Conservation (phyloP, 2,329 filamentous ascomycete species). For the Huntiella moniliformis region DNA sequence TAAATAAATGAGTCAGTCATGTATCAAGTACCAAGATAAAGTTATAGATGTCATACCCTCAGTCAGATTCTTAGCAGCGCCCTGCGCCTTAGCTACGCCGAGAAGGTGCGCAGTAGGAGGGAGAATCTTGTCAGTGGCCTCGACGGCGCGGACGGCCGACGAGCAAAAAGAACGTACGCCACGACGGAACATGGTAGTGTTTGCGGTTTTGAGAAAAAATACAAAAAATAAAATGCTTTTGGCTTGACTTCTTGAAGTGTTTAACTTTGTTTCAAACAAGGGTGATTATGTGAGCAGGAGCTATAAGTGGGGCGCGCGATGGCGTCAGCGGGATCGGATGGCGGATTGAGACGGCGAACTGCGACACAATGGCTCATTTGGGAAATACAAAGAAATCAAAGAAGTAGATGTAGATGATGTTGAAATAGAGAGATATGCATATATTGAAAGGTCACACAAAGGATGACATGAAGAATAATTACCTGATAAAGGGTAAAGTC, state of each 20-base stretch:
- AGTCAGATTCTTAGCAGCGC: conserved; percentile 57
- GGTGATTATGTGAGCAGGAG: not conserved
- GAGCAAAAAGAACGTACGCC: conserved; percentile 49
- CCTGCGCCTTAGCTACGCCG: conserved; percentile 61
- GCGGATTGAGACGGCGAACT: not conserved
- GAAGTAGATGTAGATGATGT: too few species aligned
- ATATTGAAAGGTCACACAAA: too few species aligned
- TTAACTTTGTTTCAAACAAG: not conserved
- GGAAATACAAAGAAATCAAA: too few species aligned
- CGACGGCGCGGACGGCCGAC: conserved; percentile 32
- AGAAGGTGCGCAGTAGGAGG: conserved; percentile 41
- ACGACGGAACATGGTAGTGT: conserved; percentile 45
- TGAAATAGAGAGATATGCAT: too few species aligned
- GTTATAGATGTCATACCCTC: conserved; percentile 41
- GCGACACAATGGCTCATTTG: too few species aligned
- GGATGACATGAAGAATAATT: too few species aligned
- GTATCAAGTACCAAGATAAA: not conserved
- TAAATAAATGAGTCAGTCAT: conserved; percentile 19
- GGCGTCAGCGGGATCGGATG: conserved; percentile 11
- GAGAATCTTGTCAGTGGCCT: conserved; percentile 17
- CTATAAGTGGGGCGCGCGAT: conserved; percentile 10
- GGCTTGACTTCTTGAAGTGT: not conserved
- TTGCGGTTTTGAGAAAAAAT: not conserved
- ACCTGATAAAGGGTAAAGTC: too few species aligned
- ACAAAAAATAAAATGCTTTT: not conserved